Conservation (phyloP, 371 early-diverging fungal genomes). For the Mucor ambiguus region DNA sequence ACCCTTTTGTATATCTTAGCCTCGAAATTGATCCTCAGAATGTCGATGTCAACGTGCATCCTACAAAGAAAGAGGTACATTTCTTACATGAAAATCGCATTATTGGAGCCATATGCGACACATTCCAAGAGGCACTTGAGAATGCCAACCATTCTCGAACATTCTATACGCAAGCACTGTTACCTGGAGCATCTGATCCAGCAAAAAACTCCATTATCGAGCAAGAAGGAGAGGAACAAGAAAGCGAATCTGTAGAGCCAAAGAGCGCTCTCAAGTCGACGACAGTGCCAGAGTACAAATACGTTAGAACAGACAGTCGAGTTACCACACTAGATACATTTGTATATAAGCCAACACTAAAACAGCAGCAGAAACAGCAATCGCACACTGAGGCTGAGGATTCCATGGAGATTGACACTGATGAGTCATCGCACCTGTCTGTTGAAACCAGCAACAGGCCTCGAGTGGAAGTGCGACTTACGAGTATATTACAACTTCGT, state of each 20-base stretch:
- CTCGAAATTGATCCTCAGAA: conserved; percentile 79
- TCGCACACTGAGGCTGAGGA: background rate
- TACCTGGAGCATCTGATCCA: conserved; percentile 34
- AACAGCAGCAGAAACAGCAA: background rate
- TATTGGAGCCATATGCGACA: conserved; percentile 64
- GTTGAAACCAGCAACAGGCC: conserved; percentile 16
- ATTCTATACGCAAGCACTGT: conserved; percentile 54
- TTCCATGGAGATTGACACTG: background rate
- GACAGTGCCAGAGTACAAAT: conserved; percentile 52
- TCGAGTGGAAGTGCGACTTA: conserved; percentile 71
- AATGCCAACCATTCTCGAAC: conserved; percentile 54
- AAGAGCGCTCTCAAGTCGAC: background rate
- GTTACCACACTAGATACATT: conserved; percentile 69
- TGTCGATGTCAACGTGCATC: conserved; percentile 98
- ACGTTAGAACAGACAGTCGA: conserved; percentile 81
- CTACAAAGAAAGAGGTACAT: conserved; percentile 58
- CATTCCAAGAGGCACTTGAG: conserved; percentile 58
- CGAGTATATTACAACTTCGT: conserved; percentile 76
- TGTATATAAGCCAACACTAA: conserved; percentile 23
- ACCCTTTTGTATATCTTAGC: conserved; percentile 93
- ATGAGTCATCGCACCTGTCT: conserved; percentile 13
- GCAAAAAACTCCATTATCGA: background rate
- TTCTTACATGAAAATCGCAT: conserved; percentile 91
- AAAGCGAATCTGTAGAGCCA: background rate
- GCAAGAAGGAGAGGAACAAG: background rate